These are phyloP conservation scores for Alternaria sp. DNA, from an alignment of 2,329 filamentous ascomycete genomes.

Conservation along the genomic window DNA sequence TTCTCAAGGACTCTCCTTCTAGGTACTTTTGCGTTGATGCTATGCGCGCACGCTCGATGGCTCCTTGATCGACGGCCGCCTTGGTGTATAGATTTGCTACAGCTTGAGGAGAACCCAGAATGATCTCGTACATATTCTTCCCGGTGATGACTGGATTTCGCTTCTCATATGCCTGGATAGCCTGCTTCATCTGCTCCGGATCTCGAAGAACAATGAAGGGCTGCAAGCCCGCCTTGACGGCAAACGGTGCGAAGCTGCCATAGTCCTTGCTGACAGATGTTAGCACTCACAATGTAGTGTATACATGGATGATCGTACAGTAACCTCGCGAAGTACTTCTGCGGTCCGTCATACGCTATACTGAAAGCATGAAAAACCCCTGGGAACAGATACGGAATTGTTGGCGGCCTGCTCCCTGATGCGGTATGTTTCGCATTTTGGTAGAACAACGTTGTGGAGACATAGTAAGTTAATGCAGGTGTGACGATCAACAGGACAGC, in stretches of 20 bases:
- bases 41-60: constrained; percentile 11
- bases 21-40: constrained; percentile 25
- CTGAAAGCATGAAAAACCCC: constrained; percentile 32
- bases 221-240: constrained; percentile 27
- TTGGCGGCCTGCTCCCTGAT: constrained; percentile 27
- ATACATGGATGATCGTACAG: constrained; percentile 22
- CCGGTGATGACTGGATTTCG: constrained; percentile 3
- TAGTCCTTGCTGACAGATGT: constrained; percentile 32
- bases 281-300: neutral
- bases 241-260: constrained; percentile 33
- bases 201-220: constrained; percentile 34
- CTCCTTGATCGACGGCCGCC: neutral
- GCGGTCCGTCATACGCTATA: constrained; percentile 28
- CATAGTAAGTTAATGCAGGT: constrained; percentile 34
- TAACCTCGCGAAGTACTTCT: constrained; percentile 35
- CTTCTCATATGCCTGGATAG: constrained; percentile 22
- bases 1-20: constrained; percentile 18
- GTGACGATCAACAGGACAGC: neutral
- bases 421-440: constrained; percentile 21
- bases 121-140: constrained; percentile 21
- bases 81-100: constrained; percentile 13
- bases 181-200: constrained; percentile 29
- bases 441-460: constrained; percentile 30
- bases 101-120: constrained; percentile 22
- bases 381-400: constrained; percentile 34